These are phyloP conservation scores for Phoma sp. DNA, from an alignment of 2,329 filamentous ascomycete species.

Conservation along the genomic window DNA sequence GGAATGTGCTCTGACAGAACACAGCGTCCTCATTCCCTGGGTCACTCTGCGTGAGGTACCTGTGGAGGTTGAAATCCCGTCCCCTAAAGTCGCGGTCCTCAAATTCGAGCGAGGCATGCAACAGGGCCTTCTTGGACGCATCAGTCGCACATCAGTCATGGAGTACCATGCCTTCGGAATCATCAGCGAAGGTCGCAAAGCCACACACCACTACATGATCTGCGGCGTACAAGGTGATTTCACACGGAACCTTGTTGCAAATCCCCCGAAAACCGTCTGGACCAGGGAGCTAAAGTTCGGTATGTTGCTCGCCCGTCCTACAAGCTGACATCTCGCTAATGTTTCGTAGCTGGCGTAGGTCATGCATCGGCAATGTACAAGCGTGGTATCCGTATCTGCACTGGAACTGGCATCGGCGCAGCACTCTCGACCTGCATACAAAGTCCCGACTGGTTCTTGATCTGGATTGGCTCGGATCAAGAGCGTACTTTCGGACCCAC, in stretches of 20 bases:
- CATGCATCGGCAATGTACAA: conserved; percentile 46
- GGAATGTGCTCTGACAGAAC: conserved; percentile 8
- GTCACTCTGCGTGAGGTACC: conserved; percentile 44
- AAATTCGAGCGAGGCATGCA: conserved; percentile 45
- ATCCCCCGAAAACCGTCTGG: conserved; percentile 44
- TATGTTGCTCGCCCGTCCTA: conserved; percentile 19
- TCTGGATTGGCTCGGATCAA: conserved; percentile 47
- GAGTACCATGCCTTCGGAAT: conserved; percentile 48
- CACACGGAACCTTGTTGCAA: conserved; percentile 38
- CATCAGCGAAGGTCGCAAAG: conserved; percentile 42
- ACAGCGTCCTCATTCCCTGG: conserved; percentile 43
- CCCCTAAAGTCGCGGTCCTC: conserved; percentile 44
- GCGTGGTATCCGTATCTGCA: conserved; percentile 44
- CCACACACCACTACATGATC: conserved; percentile 43
- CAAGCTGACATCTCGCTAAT: conserved; percentile 17
- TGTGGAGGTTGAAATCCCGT: conserved; percentile 44
- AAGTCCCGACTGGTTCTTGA: conserved; percentile 44
- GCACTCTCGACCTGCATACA: conserved; percentile 46
- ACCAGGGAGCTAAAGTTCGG: conserved; percentile 45
- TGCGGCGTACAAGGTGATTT: conserved; percentile 48
- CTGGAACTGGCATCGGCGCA: conserved; percentile 45
- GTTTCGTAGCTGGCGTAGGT: conserved; percentile 37
- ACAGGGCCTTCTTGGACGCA: conserved; percentile 43
- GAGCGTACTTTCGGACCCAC: conserved; percentile 45
- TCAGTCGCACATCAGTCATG: conserved; percentile 46